Evolutionary conservation across 2,329 filamentous ascomycete species (phyloP).

Genomic region (Aspergillus fischeri): DNA sequence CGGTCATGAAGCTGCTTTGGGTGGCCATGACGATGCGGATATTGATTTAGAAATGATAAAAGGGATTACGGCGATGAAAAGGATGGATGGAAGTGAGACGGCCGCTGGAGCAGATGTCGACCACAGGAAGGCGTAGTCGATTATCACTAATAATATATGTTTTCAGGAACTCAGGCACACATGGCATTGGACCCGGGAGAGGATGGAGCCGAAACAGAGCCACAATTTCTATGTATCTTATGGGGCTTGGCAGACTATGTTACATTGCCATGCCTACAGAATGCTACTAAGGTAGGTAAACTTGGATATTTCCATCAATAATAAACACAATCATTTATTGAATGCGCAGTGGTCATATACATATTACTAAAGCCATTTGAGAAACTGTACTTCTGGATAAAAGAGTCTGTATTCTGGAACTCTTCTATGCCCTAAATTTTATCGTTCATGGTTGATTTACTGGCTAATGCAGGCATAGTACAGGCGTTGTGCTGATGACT

Average conservation of each 20-base stretch:
- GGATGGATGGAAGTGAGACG: not conserved
- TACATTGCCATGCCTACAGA: not conserved
- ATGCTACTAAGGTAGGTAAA: too few relatives aligned
- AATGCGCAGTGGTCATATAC: not conserved
- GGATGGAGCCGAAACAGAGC: not conserved
- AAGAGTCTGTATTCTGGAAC: not conserved
- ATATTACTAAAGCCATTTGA: not conserved
- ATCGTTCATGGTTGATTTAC: not conserved
- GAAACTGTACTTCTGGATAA: not conserved
- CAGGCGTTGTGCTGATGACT: not conserved
- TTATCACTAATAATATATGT: not conserved
- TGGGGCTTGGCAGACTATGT: not conserved
- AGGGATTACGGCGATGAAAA: constrained; percentile 1
- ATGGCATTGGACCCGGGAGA: not conserved
- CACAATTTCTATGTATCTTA: not conserved
- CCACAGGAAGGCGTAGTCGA: not conserved
- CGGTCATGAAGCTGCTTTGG: constrained; percentile 38
- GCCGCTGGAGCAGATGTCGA: not conserved
- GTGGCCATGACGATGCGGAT: constrained; percentile 26
- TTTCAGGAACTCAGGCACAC: not conserved
- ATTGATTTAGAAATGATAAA: not conserved
- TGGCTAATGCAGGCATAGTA: not conserved
- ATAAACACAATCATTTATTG: not conserved
- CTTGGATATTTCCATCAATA: not conserved
- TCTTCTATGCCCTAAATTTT: not conserved